Percentiles rank a stretch among this genome's conserved stretches.
Evolutionary conservation across 208 protist genomes (phyloP).

Genomic region (Naegleria fowleri): DNA sequence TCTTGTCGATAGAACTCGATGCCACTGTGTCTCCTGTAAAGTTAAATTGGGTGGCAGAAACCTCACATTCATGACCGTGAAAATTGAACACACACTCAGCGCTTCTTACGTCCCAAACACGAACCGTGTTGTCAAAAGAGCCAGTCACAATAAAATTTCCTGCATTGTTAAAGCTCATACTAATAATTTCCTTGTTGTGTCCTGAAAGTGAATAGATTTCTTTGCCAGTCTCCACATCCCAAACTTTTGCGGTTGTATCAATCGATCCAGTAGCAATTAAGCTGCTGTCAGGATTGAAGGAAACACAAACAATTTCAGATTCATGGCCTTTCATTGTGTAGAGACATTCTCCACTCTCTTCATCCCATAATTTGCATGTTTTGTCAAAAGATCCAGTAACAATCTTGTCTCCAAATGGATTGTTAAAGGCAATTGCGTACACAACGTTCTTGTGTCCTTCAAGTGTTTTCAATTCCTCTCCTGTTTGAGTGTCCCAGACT

Average conservation of each 20-base stretch:
- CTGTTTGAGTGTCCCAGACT: slow-evolving; percentile 84
- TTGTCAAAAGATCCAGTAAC: slow-evolving; percentile 92
- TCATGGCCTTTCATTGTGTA: slow-evolving; percentile 82
- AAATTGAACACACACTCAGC: slow-evolving; percentile 75
- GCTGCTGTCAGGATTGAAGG: slow-evolving; percentile 80
- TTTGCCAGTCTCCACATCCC: slow-evolving; percentile 80
- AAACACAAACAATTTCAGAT: slow-evolving; percentile 87
- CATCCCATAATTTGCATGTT: slow-evolving; percentile 87
- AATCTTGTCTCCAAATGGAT: slow-evolving; percentile 83
- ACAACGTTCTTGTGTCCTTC: slow-evolving; percentile 91
- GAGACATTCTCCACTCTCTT: slow-evolving; percentile 70
- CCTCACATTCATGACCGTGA: slow-evolving; percentile 80
- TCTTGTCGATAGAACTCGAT: slow-evolving; percentile 86
- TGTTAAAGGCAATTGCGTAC: slow-evolving; percentile 90
- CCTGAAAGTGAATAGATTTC: slow-evolving; percentile 76
- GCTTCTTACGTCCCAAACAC: slow-evolving; percentile 82
- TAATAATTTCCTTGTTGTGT: slow-evolving; percentile 87
- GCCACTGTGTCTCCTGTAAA: slow-evolving; percentile 75
- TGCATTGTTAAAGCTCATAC: slow-evolving; percentile 77
- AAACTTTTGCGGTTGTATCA: slow-evolving; percentile 86
- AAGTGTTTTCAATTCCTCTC: slow-evolving; percentile 78
- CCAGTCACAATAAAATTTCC: slow-evolving; percentile 80
- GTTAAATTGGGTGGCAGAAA: slow-evolving; percentile 85
- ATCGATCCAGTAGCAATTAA: slow-evolving; percentile 85
- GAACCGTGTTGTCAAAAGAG: slow-evolving; percentile 84